phyloP scores from a whole-genome alignment of 2,329 filamentous ascomycete genomes.

The Neocucurbitaria cava region DNA sequence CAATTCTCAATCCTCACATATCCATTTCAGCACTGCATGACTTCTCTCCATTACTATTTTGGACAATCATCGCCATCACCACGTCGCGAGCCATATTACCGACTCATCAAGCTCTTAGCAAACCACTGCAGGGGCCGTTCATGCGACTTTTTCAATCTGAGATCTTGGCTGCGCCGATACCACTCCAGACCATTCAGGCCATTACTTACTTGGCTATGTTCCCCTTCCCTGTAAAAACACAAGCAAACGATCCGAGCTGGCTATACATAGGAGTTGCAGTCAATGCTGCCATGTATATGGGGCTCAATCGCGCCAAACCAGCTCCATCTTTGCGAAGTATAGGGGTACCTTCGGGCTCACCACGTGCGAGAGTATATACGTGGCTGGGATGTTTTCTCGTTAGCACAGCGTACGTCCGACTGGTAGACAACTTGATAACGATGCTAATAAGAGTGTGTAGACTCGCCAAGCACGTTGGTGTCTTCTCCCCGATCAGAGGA shows the following conservation, averaged over 20 bases:
- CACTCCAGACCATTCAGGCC: constrained; percentile 27
- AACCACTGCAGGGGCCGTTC: constrained; percentile 12
- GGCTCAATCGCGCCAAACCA: constrained; percentile 23
- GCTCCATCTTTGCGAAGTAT: constrained; percentile 22
- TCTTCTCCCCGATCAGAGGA: constrained; percentile 19
- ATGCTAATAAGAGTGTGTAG: constrained; percentile 4
- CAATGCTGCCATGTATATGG: constrained; percentile 32
- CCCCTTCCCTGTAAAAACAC: constrained; percentile 19
- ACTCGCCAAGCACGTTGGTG: constrained; percentile 25
- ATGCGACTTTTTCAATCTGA: constrained; percentile 11
- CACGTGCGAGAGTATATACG: constrained; percentile 22
- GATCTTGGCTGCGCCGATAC: constrained; percentile 24
- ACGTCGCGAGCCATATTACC: constrained; percentile 10
- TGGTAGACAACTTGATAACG: not conserved
- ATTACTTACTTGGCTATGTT: constrained; percentile 24
- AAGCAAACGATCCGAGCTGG: constrained; percentile 29
- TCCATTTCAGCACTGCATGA: constrained; percentile 20
- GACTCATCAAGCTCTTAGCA: constrained; percentile 8
- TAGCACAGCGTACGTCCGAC: constrained; percentile 21
- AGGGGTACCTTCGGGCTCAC: constrained; percentile 18
- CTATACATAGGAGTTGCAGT: constrained; percentile 29
- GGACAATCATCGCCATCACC: constrained; percentile 27
- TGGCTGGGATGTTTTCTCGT: constrained; percentile 31
- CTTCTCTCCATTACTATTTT: constrained; percentile 29
- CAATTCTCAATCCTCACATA: constrained; percentile 21